Evolutionary conservation across 805 yeast genomes (phyloP), one percentile per base, ranked within the genome.

Genomic region (Ogataea angusta): DNA sequence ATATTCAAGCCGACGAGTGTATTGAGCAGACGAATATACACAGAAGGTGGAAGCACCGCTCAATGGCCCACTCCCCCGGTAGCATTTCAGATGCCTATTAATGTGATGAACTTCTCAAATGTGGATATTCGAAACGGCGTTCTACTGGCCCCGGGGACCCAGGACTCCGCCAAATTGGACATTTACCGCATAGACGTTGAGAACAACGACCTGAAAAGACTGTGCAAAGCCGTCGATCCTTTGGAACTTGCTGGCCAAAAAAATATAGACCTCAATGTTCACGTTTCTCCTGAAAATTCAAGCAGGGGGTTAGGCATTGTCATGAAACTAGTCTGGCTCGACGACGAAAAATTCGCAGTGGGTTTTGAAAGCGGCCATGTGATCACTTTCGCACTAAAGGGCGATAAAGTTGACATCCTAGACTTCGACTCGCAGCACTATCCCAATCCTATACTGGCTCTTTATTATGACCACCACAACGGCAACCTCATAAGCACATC

Each of bases 341-440:
- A 51, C 9, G 49, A 54, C 2, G 46, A 57, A 8, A 41, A 59
- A 1, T 53, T 78, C 13, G 59, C 60, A 13, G 66, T 82, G 5
- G 95, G 95, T 1, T 86, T 74, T 54, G 95, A 86, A 56, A 80
- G 85, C 13, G 95, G 95, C 0, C 80, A 76, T 49, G 68, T 78
- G 6, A 61, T 64, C 1, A 51, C 62, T 1, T 63, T 54, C 21
- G 36, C 48, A 10, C 22, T 73, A 1, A n/a, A 23, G 0, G 38
- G 36, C 50, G 35, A 51, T 32, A 13, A 38, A 47, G 14, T 62
- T 0, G 51, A 54, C 16, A 48, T 58, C 10, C 6, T 36, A 1
- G 18, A 35, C 3, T 24, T 48, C 10, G 57, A 62, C 45, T 48
- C 62, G 4, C 49, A 56, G 3, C 80, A 76, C 46, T 56, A 51